A percentile compares a stretch with the other conserved stretches of the same genome.
These are phyloP conservation scores for Neurospora tetraspora DNA, from an alignment of 495 filamentous ascomycete genomes.

Conservation along the genomic window DNA sequence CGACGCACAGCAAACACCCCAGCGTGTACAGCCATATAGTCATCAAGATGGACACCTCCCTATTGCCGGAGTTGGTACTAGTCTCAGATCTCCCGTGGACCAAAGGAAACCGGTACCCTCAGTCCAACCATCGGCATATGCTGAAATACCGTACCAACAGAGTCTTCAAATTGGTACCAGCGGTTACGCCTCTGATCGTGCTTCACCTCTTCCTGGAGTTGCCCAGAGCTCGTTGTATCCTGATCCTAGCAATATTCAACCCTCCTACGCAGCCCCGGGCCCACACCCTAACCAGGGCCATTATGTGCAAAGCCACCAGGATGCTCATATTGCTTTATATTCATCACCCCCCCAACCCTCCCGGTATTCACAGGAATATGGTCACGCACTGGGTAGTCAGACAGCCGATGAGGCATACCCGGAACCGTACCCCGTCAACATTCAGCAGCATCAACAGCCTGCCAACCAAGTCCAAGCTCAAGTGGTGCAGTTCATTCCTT, in stretches of 20 bases:
- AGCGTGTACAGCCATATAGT: not conserved
- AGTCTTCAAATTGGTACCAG: not conserved
- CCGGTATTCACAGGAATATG: not conserved
- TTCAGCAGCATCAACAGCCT: not conserved
- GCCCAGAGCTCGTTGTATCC: not conserved
- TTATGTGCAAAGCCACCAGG: not conserved
- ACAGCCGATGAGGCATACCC: not conserved
- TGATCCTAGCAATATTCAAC: not conserved
- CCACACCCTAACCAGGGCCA: not conserved
- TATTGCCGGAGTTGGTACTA: not conserved
- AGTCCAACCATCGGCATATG: not conserved
- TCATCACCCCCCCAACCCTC: not conserved
- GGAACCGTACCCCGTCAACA: not conserved
- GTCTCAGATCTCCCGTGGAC: not conserved
- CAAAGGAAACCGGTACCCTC: not conserved
- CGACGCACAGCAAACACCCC: not conserved
- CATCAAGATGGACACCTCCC: not conserved
- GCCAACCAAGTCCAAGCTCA: not conserved
- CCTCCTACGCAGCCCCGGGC: not conserved
- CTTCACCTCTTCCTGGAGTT: not conserved
- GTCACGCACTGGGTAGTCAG: not conserved
- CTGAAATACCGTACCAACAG: not conserved
- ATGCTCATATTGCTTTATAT: not conserved
- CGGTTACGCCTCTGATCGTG: not conserved
- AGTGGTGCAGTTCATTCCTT: conserved; percentile 11